Percentiles rank a stretch among this genome's conserved stretches.
Conservation (phyloP, 2,329 filamentous ascomycete species). For the Endoconidiophora laricicola region DNA sequence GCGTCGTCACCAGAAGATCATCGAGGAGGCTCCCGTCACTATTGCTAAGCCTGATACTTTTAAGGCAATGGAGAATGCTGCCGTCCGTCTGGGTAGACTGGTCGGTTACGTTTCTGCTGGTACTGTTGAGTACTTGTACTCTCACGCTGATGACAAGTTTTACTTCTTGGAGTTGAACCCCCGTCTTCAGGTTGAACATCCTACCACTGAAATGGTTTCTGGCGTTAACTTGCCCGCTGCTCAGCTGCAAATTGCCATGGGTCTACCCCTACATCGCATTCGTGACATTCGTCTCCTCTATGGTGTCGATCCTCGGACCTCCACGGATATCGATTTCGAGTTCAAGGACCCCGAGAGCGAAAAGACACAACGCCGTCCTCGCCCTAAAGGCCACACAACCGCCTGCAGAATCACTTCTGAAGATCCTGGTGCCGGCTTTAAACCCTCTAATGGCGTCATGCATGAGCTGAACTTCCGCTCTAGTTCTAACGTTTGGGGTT, state of each 20-base stretch:
- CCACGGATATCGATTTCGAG: slow-evolving; percentile 86
- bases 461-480: slow-evolving; percentile 98
- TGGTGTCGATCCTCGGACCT: slow-evolving; percentile 77
- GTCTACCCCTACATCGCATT: slow-evolving; percentile 86
- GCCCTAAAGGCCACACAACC: slow-evolving; percentile 91
- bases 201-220: slow-evolving; percentile 97
- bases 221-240: slow-evolving; percentile 94
- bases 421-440: slow-evolving; percentile 97
- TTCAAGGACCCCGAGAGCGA: slow-evolving; percentile 76
- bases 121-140: slow-evolving; percentile 98
- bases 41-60: slow-evolving; percentile 83
- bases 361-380: slow-evolving; percentile 73
- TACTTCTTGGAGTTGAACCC: slow-evolving; percentile 99
- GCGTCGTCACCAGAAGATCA: slow-evolving; percentile 97
- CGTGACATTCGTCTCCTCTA: slow-evolving; percentile 92
- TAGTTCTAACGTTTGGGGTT: slow-evolving; percentile 98
- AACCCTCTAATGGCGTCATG: slow-evolving; percentile 97
- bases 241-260: slow-evolving; percentile 98
- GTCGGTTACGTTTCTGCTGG: slow-evolving; percentile 97
- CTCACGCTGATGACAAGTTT: slow-evolving; percentile 93
- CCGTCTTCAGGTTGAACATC: slow-evolving; percentile 98
- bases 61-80: slow-evolving; percentile 90
- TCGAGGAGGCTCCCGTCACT: slow-evolving; percentile 94
- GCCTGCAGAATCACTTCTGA: slow-evolving; percentile 98
- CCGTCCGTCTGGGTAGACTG: slow-evolving; percentile 79